These are phyloP conservation scores for Colletotrichum sojae DNA, from an alignment of 2,329 filamentous ascomycete species.

Conservation along the genomic window DNA sequence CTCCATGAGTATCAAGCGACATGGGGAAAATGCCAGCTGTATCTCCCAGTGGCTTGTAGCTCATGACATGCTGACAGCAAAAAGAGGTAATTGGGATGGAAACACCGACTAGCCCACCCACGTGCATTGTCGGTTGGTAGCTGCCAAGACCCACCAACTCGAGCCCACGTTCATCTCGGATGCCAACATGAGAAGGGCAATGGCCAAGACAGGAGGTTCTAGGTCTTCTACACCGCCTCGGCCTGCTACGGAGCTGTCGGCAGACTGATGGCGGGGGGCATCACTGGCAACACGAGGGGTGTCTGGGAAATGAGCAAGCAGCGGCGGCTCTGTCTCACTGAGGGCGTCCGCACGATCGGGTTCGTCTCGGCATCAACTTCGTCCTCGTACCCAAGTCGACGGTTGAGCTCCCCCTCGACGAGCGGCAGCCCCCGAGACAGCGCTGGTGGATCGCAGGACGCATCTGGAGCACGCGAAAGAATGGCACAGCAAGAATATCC, in stretches of 20 bases:
- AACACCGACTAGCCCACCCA: not conserved
- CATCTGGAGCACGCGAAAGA: slow-evolving; percentile 46
- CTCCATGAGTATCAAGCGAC: too few species aligned
- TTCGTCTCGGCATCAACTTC: slow-evolving; percentile 59
- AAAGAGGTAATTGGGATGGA: slow-evolving; percentile 53
- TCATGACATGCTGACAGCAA: slow-evolving; percentile 68
- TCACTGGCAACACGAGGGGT: slow-evolving; percentile 60
- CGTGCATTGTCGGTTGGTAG: not conserved
- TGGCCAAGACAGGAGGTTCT: slow-evolving; percentile 64
- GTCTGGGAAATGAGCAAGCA: slow-evolving; percentile 60
- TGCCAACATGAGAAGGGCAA: slow-evolving; percentile 9
- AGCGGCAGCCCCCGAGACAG: slow-evolving; percentile 49
- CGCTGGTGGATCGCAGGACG: slow-evolving; percentile 62
- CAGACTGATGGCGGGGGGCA: slow-evolving; percentile 60
- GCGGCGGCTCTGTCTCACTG: slow-evolving; percentile 63
- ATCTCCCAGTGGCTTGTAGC: slow-evolving; percentile 59
- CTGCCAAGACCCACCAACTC: slow-evolving; percentile 7
- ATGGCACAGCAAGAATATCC: slow-evolving; percentile 3
- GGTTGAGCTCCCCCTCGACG: slow-evolving; percentile 53
- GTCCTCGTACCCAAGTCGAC: slow-evolving; percentile 64
- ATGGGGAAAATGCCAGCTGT: slow-evolving; percentile 56
- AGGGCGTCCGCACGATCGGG: slow-evolving; percentile 51
- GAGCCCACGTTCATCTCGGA: not conserved
- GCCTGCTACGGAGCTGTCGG: slow-evolving; percentile 66
- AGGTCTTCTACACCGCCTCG: slow-evolving; percentile 66